These are phyloP conservation scores for Phytophthora niederhauseri DNA, from an alignment of 352 stramenopile species.

Conservation along the genomic window DNA sequence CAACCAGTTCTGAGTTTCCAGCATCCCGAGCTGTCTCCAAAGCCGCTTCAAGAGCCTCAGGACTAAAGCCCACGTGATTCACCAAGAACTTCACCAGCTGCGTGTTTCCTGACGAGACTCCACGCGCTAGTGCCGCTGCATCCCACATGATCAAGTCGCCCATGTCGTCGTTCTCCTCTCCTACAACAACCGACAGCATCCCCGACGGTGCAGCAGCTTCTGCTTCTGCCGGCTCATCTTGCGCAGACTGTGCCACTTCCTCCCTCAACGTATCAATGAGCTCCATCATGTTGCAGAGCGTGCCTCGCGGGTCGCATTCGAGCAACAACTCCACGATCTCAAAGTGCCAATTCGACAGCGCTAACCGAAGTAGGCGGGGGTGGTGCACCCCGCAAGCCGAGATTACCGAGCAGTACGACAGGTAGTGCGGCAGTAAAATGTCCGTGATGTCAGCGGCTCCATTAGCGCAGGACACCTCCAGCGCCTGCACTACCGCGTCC, in stretches of 20 bases:
- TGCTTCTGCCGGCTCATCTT: not conserved
- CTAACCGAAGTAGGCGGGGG: constrained; percentile 20
- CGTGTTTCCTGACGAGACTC: constrained; percentile 14
- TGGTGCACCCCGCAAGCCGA: constrained; percentile 11
- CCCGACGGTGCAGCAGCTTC: not conserved
- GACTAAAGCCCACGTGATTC: constrained; percentile 19
- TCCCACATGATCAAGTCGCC: constrained; percentile 24
- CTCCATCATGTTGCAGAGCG: constrained; percentile 30
- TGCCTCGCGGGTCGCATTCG: constrained; percentile 35
- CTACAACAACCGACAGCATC: constrained; percentile 22
- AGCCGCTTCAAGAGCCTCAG: constrained; percentile 9
- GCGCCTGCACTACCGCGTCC: constrained; percentile 22
- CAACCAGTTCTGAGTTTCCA: not conserved
- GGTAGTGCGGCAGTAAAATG: constrained; percentile 33
- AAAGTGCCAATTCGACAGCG: constrained; percentile 22
- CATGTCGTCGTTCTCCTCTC: constrained; percentile 10
- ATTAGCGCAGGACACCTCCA: constrained; percentile 27
- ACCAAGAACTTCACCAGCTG: constrained; percentile 26
- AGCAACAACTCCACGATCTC: constrained; percentile 34
- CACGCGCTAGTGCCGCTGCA: constrained; percentile 10
- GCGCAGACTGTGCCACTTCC: constrained; percentile 5
- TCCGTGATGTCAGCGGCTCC: constrained; percentile 21
- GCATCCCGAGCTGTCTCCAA: constrained; percentile 4
- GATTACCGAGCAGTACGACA: constrained; percentile 10
- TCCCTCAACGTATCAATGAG: constrained; percentile 30